Percentiles rank a stretch among this genome's conserved stretches.
These are phyloP conservation scores for Irpex rosettiformis DNA, from an alignment of 1,284 basidiomycete genomes.

Conservation along the genomic window DNA sequence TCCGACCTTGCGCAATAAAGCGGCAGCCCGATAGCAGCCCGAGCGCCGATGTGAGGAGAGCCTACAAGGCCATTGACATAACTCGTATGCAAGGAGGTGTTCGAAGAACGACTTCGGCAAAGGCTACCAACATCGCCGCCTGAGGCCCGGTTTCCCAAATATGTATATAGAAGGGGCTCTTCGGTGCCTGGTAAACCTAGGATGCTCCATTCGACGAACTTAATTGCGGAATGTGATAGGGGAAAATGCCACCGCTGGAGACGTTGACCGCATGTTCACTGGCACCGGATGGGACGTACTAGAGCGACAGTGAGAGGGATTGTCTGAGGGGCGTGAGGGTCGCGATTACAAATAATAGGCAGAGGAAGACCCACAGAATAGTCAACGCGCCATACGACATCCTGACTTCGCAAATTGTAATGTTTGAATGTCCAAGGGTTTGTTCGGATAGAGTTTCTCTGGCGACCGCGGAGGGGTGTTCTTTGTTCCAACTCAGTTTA, in stretches of 20 bases:
- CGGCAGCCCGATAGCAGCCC: background rate
- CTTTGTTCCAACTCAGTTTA: background rate
- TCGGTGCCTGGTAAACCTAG: slow-evolving; percentile 1
- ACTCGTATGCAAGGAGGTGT: background rate
- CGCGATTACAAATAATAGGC: background rate
- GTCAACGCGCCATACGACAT: background rate
- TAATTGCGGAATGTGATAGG: background rate
- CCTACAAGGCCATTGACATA: background rate
- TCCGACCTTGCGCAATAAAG: background rate
- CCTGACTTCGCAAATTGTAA: background rate
- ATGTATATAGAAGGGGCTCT: background rate
- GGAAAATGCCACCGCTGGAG: background rate
- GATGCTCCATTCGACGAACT: background rate
- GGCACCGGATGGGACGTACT: background rate
- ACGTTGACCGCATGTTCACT: background rate
- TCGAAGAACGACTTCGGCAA: background rate
- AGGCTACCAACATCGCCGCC: background rate
- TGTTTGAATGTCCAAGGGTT: background rate
- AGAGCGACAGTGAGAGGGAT: background rate
- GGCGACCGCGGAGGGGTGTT: background rate
- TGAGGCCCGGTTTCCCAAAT: slow-evolving; percentile 1
- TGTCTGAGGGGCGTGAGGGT: background rate
- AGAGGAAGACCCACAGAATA: background rate
- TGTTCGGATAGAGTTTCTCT: background rate
- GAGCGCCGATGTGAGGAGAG: background rate